Base-by-base conservation (phyloP, 2,329 filamentous ascomycete genomes). In the Xylariales sp. region DNA sequence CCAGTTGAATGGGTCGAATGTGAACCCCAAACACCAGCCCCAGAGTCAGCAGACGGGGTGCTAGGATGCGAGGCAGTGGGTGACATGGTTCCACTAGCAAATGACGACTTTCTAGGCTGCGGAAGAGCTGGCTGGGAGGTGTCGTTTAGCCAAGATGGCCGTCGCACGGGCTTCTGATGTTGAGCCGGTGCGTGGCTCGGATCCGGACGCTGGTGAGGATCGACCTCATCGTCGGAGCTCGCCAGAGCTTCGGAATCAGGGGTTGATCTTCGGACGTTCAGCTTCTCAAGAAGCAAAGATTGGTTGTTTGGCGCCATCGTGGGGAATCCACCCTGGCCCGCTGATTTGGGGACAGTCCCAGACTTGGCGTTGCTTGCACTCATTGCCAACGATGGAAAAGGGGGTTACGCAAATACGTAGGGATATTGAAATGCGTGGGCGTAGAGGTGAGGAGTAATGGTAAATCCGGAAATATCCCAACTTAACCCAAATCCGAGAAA, bases 241-340 rank as follows among this genome's bases (percentile, higher is more conserved):
- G 85, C 89, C 42, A 97, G 69, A 36, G 88, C 91, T 59, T 97
- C 91, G 4, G 90, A 96, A 57, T 97, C 93, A 16, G 91, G 91
- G 2, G 91, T 96, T 6, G 88, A 89, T 38, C 86, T 85, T 51
- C 90, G 80, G 40, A 82, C 75, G 53, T 86, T 85, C 34, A 84
- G 72, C 59, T 89, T 93, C 35, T 91, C 87, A 23, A 88, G 71
- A 33, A 87, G 66, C 27, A 83, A 67, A 27, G 79, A 78, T 42
- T 84, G 79, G 51, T 71, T 83, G 50, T 64, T 78, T 16, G 77
- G 68, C 38, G 74, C 60, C 46, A 69, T 60, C 44, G 63, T 49
- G 48, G 70, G 52, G 54, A 67, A 62, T 44, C 58, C 59, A 41
- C 63, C 62, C 53, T 69, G 67, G 53, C 66, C 73, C 43, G 69